phyloP scores from a whole-genome alignment of 2,329 filamentous ascomycete species.

The Westerdykella ornata region DNA sequence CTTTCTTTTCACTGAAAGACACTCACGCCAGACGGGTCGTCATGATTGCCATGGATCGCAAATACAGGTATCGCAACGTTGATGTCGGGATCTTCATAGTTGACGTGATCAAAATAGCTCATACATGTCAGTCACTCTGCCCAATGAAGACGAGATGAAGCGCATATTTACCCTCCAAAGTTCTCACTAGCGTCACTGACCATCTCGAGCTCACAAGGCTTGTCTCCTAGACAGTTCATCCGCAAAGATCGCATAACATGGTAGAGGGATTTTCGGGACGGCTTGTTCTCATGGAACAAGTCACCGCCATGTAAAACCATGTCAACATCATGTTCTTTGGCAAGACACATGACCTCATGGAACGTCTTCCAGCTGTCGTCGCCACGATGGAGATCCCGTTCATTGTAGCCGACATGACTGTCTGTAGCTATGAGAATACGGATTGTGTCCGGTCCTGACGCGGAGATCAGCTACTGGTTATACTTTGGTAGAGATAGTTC shows the following conservation, averaged over 20 bases:
- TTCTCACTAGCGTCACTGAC: constrained; percentile 87
- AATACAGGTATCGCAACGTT: constrained; percentile 97
- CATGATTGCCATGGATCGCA: constrained; percentile 96
- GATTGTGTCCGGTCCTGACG: constrained; percentile 68
- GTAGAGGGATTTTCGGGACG: constrained; percentile 90
- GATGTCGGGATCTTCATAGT: constrained; percentile 96
- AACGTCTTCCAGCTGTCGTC: constrained; percentile 97
- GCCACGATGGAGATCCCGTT: constrained; percentile 87
- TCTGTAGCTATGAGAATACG: constrained; percentile 91
- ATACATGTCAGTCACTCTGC: not conserved
- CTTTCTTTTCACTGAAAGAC: not conserved
- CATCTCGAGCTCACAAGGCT: constrained; percentile 91
- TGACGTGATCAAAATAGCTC: constrained; percentile 80
- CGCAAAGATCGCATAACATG: constrained; percentile 93
- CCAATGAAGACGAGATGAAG: not conserved
- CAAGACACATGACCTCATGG: constrained; percentile 88
- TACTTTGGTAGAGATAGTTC: not conserved
- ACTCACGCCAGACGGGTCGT: constrained; percentile 77
- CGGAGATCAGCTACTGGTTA: constrained; percentile 6
- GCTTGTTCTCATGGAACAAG: constrained; percentile 97
- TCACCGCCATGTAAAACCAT: constrained; percentile 95
- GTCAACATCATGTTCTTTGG: constrained; percentile 83
- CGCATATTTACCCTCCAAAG: constrained; percentile 59
- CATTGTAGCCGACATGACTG: constrained; percentile 95
- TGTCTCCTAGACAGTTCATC: constrained; percentile 90